Evolutionary conservation across 1,139 yeast species (phyloP).

Genomic region (Geotrichum fermentans): DNA sequence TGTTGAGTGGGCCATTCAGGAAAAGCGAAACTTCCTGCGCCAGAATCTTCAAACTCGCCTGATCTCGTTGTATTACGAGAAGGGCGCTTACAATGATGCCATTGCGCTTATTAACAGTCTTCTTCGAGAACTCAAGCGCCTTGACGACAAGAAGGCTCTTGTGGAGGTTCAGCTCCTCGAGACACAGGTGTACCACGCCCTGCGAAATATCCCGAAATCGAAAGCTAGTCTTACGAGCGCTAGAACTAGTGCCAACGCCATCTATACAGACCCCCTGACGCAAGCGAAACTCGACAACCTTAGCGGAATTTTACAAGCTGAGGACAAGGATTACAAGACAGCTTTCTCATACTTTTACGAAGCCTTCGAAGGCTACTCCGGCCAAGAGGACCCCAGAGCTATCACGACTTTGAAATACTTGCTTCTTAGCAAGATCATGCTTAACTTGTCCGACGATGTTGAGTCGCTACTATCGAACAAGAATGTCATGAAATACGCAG

Average conservation of each 20-base stretch:
- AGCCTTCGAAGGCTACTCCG: slow-evolving; percentile 81
- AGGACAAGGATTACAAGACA: slow-evolving; percentile 93
- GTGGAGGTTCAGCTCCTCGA: slow-evolving; percentile 95
- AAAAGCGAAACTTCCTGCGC: slow-evolving; percentile 81
- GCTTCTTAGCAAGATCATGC: slow-evolving; percentile 89
- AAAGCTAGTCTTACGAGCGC: slow-evolving; percentile 93
- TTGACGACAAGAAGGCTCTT: slow-evolving; percentile 91
- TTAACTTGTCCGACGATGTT: slow-evolving; percentile 80
- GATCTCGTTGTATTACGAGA: slow-evolving; percentile 67
- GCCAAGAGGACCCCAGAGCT: slow-evolving; percentile 56
- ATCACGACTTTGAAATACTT: slow-evolving; percentile 82
- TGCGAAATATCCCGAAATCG: slow-evolving; percentile 88
- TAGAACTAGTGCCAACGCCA: slow-evolving; percentile 91
- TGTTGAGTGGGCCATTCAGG: slow-evolving; percentile 81
- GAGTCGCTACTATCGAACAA: slow-evolving; percentile 72
- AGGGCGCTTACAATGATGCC: slow-evolving; percentile 62
- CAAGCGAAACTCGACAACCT: slow-evolving; percentile 95
- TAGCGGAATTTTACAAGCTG: slow-evolving; percentile 94
- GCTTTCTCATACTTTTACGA: slow-evolving; percentile 94
- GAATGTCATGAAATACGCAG: slow-evolving; percentile 74
- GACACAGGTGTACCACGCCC: slow-evolving; percentile 82
- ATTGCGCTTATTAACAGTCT: slow-evolving; percentile 65
- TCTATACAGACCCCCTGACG: slow-evolving; percentile 88
- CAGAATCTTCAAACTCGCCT: slow-evolving; percentile 84
- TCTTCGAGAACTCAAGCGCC: slow-evolving; percentile 78